These are phyloP conservation scores for Terana coerulea DNA, from an alignment of 768 basidiomycete species.

Conservation along the genomic window DNA sequence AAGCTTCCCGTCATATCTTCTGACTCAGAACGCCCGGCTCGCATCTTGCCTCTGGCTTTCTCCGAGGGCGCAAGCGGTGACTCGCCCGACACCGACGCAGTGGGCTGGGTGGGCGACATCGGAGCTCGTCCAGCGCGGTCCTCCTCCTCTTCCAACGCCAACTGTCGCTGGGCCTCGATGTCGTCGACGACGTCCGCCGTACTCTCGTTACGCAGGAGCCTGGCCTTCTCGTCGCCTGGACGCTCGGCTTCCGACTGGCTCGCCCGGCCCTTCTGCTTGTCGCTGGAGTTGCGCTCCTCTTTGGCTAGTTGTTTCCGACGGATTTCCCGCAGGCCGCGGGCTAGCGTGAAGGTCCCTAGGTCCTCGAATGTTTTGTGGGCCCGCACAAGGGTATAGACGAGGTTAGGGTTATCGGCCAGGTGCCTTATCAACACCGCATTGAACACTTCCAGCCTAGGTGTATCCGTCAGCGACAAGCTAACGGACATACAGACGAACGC, in stretches of 20 bases:
- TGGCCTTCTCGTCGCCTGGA: conserved; percentile 62
- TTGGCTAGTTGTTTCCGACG: conserved; percentile 67
- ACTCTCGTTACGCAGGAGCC: conserved; percentile 56
- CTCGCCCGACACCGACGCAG: conserved; percentile 21
- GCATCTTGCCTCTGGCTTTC: conserved; percentile 91
- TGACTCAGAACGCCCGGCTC: conserved; percentile 60
- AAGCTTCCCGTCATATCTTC: conserved; percentile 48
- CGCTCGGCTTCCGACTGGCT: conserved; percentile 32
- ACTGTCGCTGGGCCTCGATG: conserved; percentile 14
- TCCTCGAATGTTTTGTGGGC: conserved; percentile 85
- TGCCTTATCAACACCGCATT: conserved; percentile 80
- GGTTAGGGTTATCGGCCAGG: conserved; percentile 78
- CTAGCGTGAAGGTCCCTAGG: conserved; percentile 87
- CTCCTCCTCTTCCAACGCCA: conserved; percentile 25
- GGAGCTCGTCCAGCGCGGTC: conserved; percentile 31
- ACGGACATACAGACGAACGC: conserved; percentile 19
- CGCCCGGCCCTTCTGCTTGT: conserved; percentile 38
- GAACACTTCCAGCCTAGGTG: conserved; percentile 80
- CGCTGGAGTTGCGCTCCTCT: conserved; percentile 51
- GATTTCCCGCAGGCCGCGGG: conserved; percentile 82
- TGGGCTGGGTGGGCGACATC: conserved; percentile 42
- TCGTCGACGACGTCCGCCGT: conserved; percentile 23
- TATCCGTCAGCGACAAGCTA: background rate
- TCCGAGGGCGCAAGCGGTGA: conserved; percentile 52
- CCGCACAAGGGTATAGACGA: conserved; percentile 82